A percentile compares a stretch with the other conserved stretches of the same genome.
These are phyloP conservation scores for Aspergillus ustus DNA, from an alignment of 2,329 filamentous ascomycete species.

Conservation along the genomic window DNA sequence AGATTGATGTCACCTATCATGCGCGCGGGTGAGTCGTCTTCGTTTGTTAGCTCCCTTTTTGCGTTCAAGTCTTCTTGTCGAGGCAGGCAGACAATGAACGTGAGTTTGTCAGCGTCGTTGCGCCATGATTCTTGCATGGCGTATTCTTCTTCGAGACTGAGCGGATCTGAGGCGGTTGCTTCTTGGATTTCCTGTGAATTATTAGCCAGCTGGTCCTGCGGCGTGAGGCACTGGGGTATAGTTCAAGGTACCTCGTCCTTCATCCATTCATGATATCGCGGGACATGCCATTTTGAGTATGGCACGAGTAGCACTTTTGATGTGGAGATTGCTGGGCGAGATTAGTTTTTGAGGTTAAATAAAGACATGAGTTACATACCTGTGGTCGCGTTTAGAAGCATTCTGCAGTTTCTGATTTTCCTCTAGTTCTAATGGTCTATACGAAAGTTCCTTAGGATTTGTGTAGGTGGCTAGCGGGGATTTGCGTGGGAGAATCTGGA, in stretches of 20 bases:
- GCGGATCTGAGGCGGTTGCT: constrained; percentile 84
- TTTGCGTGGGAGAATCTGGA: neutral
- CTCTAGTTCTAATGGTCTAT: neutral
- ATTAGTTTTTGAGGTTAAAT: neutral
- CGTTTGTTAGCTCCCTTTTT: constrained; percentile 30
- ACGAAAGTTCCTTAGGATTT: neutral
- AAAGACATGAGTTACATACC: constrained; percentile 27
- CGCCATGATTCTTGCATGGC: constrained; percentile 91
- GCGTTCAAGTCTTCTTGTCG: neutral
- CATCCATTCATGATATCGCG: constrained; percentile 90
- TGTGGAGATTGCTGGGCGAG: constrained; percentile 66
- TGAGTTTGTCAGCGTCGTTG: constrained; percentile 80
- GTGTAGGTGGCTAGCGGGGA: neutral
- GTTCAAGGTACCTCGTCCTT: constrained; percentile 64
- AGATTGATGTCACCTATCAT: constrained; percentile 82
- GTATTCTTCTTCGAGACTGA: constrained; percentile 81
- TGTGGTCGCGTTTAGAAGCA: constrained; percentile 43
- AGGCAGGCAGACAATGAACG: constrained; percentile 80
- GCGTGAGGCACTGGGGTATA: too few species aligned
- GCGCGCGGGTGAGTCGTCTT: constrained; percentile 57
- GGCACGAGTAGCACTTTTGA: constrained; percentile 75
- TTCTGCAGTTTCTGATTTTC: constrained; percentile 16
- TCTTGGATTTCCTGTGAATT: constrained; percentile 67
- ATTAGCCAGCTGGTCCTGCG: too few species aligned
- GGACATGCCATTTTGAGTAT: constrained; percentile 81